phyloP scores from a whole-genome alignment of 306 rosid species.

The Arachis hypogaea region DNA sequence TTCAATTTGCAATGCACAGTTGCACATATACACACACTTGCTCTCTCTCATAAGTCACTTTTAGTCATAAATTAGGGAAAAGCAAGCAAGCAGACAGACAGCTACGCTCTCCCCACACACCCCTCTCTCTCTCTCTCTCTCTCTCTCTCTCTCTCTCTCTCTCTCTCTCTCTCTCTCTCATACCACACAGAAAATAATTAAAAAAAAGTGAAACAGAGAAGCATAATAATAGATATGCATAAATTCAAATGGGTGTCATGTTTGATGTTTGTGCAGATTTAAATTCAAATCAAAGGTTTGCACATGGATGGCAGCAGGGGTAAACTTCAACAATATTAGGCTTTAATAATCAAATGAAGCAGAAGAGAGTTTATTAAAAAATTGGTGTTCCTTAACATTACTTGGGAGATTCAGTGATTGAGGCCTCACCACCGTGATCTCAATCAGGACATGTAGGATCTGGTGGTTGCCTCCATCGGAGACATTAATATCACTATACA shows the following conservation, averaged over 20 bases:
- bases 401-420: slow-evolving; percentile 11
- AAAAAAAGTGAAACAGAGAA: too few species aligned
- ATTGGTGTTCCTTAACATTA: slow-evolving; percentile 4
- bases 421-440: slow-evolving; percentile 37
- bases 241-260: slow-evolving; percentile 20
- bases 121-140: too few species aligned
- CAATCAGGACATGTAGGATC: slow-evolving; percentile 31
- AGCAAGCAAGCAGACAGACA: slow-evolving; percentile 57
- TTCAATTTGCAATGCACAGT: slow-evolving; percentile 32
- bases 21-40: slow-evolving; percentile 1
- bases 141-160: too few species aligned
- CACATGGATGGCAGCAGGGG: slow-evolving; percentile 43
- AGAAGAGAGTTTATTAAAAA: slow-evolving; percentile 25
- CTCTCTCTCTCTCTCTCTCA: background rate
- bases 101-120: slow-evolving; percentile 35
- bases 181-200: too few species aligned
- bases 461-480: slow-evolving; percentile 30
- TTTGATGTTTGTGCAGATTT: slow-evolving; percentile 29
- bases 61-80: slow-evolving; percentile 87
- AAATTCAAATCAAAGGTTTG: slow-evolving; percentile 46
- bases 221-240: too few species aligned
- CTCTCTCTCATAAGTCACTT: slow-evolving; percentile 82
- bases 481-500: background rate
- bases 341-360: slow-evolving; percentile 18
- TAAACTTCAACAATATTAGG: slow-evolving; percentile 20